Base-by-base conservation (phyloP, 352 stramenopile species). In the Phytophthora cryptogea region DNA sequence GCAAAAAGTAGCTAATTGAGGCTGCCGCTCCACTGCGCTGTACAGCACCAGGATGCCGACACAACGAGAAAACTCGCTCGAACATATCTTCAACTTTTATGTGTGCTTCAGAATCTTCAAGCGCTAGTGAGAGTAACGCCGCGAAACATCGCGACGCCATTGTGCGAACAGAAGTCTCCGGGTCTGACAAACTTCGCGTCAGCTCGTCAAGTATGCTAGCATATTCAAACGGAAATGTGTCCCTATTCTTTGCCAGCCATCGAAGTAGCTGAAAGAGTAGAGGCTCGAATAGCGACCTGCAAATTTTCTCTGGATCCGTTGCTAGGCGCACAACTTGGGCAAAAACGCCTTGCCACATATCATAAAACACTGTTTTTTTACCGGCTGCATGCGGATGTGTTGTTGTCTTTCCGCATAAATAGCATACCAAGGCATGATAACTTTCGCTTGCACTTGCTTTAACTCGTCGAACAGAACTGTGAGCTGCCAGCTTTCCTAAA, bases 231-330 rank as follows among this genome's bases (percentile, higher is more conserved):
- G 81, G 80, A 57, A 79, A 90, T 8, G 64, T 66, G 8, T 83
- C 73, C 20, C 65, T 78, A 41, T 77, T 80, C 27, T 65, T 76
- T 56, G 72, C 80, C 14, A 92, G 54, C 86, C 86, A 95, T 4
- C 72, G 79, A 42, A 86, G 56, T 26, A 93, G 40, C 63, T 95
- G 83, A 27, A 92, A 89, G 7, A 93, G 52, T 14, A 92, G 49
- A 3, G 86, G 83, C 26, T 89, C 70, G 47, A 95, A 93, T 5
- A 95, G 66, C 11, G 72, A 68, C 30, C 80, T 74, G 39, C 73
- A 83, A 45, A 95, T 80, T 46, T 85, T 90, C 26, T 93, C 83
- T 4, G 77, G 31, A 46, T 95, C 83, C 14, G 80, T 80, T 31
- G 82, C 78, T 27, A 95, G 67, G 0, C 47, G 51, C 20, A 93